phyloP scores from a whole-genome alignment of 2,329 filamentous ascomycete genomes.

The Diaporthe sp. region DNA sequence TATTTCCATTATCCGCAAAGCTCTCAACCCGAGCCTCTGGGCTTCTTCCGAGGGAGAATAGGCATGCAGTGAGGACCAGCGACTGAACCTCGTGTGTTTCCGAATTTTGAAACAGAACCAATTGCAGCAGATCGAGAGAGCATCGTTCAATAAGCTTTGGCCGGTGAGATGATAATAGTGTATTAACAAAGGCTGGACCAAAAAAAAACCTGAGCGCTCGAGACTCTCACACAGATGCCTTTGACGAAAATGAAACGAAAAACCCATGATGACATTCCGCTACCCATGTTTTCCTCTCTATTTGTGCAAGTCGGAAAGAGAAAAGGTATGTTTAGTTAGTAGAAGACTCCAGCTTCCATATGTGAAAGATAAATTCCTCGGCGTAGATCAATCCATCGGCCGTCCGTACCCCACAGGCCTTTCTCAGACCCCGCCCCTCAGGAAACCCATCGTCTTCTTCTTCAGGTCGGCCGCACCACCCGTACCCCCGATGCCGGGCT shows the following conservation, averaged over 20 bases:
- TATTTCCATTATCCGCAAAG: neutral
- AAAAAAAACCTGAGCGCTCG: neutral
- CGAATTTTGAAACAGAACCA: neutral
- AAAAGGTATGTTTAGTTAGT: slow-evolving; percentile 9
- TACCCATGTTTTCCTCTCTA: slow-evolving; percentile 28
- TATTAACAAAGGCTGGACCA: slow-evolving; percentile 18
- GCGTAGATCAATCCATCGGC: neutral
- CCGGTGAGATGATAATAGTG: neutral
- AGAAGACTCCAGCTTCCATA: slow-evolving; percentile 9
- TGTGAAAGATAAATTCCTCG: neutral
- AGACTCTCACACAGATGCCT: neutral
- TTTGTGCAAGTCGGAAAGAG: slow-evolving; percentile 18
- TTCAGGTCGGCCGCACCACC: slow-evolving; percentile 36
- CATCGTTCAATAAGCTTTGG: neutral
- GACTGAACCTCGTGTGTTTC: no score
- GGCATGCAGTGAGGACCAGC: neutral
- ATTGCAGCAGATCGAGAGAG: neutral
- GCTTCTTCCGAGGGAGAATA: neutral
- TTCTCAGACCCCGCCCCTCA: slow-evolving; percentile 27
- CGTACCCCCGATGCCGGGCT: slow-evolving; percentile 33
- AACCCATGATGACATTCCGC: slow-evolving; percentile 15
- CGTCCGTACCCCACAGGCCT: slow-evolving; percentile 4
- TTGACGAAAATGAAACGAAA: slow-evolving; percentile 7
- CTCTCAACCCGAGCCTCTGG: no score
- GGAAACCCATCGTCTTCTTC: slow-evolving; percentile 38